Evolutionary conservation across 2,329 filamentous ascomycete species (phyloP).

Genomic region (Lasiodiplodia theobromae): DNA sequence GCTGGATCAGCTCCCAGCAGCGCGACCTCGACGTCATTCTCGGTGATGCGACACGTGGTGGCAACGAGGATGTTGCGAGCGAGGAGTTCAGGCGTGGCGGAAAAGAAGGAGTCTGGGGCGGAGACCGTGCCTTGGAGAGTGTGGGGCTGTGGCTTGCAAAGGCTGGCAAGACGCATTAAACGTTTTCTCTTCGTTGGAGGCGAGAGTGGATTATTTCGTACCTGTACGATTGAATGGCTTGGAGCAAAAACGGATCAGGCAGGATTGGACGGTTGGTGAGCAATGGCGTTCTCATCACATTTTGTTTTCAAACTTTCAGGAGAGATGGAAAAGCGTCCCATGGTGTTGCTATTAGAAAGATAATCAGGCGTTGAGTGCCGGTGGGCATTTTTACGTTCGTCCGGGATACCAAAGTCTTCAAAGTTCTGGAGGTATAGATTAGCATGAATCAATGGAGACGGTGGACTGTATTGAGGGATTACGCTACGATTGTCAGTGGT

Average conservation of each 20-base stretch:
- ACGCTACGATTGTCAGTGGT: neutral
- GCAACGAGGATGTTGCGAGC: slow-evolving; percentile 59
- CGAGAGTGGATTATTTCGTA: neutral
- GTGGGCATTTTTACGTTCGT: slow-evolving; percentile 10
- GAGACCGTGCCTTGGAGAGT: slow-evolving; percentile 66
- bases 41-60: slow-evolving; percentile 74
- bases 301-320: neutral
- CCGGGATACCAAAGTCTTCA: slow-evolving; percentile 11
- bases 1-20: slow-evolving; percentile 92
- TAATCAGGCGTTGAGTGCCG: slow-evolving; percentile 25
- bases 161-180: slow-evolving; percentile 21
- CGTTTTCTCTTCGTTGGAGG: neutral
- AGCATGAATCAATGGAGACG: neutral
- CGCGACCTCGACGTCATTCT: slow-evolving; percentile 87
- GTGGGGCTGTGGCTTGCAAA: slow-evolving; percentile 67
- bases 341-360: slow-evolving; percentile 5
- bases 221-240: slow-evolving; percentile 15
- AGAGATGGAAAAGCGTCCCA: neutral
- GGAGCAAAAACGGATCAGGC: slow-evolving; percentile 6
- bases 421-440: neutral
- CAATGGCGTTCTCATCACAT: slow-evolving; percentile 7
- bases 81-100: slow-evolving; percentile 75
- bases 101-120: slow-evolving; percentile 68
- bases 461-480: neutral
- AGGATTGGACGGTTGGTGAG: slow-evolving; percentile 7